Evolutionary conservation across 148 eudicot genomes (phyloP), one percentile per base, ranked within the genome.

Genomic region (Euryodendron excelsum): DNA sequence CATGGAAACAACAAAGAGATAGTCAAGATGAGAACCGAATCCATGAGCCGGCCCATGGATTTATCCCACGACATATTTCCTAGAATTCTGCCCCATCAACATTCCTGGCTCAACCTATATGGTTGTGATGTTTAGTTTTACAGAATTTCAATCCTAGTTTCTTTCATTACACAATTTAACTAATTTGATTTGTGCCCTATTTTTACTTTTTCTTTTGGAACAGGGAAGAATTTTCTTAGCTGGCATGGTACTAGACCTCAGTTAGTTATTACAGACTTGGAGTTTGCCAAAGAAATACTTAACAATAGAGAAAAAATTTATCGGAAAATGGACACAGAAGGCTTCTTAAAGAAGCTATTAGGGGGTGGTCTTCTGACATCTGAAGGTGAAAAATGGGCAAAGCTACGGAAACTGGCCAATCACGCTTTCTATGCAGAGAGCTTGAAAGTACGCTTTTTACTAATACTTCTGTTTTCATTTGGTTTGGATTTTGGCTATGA

Each of bases 391-490:
- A 83, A 83, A 44, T 72, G 86, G 86, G 61, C 37, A 13, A 82
- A 67, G 64, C 64, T 34, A 12, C 34, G 86, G 15, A 77, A 80
- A 72, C 20, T 83, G 14, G 80, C 80, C 3, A 70, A 56, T 45
- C 80, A 83, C 14, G 77, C 86, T 34, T 83, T 80, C 65, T 41
- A 77, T 63, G 69, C 58, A 8, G 83, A 80, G 31, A 37, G 64
- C 67, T 65, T 80, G 65, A 80, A 83, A 73, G 83, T 80, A 39
- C 0, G 44, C 23, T 23, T 45, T 7, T 0, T 9, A 37, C 18
- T 39, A 25, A 11, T 41, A 21, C 2, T 2, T 9, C 21, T 37
- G 8, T 10, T 31, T 63, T 33, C 55, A 4, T 4, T 4, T 13
- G 6, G 8, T 55, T 3, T 18, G 25, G 4, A 48, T 48, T 48